Conservation (phyloP, 352 stramenopile genomes). For the Achlya hypogyna region DNA sequence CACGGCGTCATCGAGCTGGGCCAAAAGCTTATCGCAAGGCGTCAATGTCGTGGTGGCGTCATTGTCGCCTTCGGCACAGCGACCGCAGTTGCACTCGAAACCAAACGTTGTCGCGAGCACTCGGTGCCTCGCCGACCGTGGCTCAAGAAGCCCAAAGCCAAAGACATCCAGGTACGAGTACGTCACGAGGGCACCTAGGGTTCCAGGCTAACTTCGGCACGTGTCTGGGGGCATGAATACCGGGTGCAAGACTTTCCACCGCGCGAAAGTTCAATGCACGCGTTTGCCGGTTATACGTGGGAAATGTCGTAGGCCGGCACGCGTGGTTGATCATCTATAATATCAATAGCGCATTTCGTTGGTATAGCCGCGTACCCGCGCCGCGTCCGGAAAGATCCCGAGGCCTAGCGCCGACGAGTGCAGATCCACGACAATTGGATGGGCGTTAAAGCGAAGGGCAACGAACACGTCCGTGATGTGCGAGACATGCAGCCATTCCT, state of each 20-base stretch:
- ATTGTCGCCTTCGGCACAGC: background rate
- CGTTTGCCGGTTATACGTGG: background rate
- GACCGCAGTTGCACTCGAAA: conserved; percentile 5
- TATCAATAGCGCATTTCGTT: background rate
- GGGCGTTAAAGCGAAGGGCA: conserved; percentile 10
- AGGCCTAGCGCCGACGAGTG: background rate
- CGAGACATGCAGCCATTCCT: background rate
- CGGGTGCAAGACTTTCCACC: background rate
- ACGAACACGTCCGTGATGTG: background rate
- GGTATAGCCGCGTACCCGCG: background rate
- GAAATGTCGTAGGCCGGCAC: conserved; percentile 11
- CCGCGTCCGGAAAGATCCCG: conserved; percentile 13
- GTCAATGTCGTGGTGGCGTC: background rate
- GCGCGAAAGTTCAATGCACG: conserved; percentile 4
- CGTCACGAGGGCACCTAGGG: background rate
- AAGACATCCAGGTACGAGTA: conserved; percentile 15
- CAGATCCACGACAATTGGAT: conserved; percentile 12
- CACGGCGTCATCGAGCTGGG: background rate
- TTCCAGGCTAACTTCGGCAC: background rate
- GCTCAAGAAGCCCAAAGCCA: conserved; percentile 1
- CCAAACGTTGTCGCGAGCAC: background rate
- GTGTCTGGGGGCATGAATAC: background rate
- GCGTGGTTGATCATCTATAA: conserved; percentile 19
- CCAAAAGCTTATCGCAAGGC: background rate
- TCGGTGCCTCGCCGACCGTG: background rate